Base-by-base conservation (phyloP, 352 stramenopile genomes). In the Phytophthora ramorum region DNA sequence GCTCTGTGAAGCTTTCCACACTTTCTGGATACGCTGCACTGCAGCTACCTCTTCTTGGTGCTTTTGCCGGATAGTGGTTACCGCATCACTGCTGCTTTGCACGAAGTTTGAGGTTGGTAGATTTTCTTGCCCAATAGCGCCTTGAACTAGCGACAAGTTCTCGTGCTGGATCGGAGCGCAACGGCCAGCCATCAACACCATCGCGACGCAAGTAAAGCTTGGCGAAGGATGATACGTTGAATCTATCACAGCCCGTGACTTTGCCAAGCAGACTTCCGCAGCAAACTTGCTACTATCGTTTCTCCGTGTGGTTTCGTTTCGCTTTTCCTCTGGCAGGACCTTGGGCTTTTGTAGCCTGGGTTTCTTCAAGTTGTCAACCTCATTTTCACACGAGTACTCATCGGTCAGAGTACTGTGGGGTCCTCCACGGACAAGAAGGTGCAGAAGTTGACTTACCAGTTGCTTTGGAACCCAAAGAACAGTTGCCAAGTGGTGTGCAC, bases 191-290 rank as follows among this genome's bases (percentile, higher is more conserved):
- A 80, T 67, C 22, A 87, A 46, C 38, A 76, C 54, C 73, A 85
- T 81, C 13, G 78, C 75, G 4, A 68, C 68, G 24, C 71, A 81
- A 5, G 73, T 63, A 45, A 87, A 87, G 52, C 68, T 87, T 0
- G 56, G 51, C 17, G 30, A 50, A 13, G 44, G 6, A 9, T 49
- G 47, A 40, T 57, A 20, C 5, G 16, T 17, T 37, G n/a, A n/a
- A 28, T 44, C 19, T n/a, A 16, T 13, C 3, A 22, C 13, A 41
- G 32, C 41, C 16, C 40, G 32, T 45, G 32, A 41, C 49, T 49
- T 64, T 13, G n/a, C 9, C 17, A 41, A 51, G 8, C 28, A 38
- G 2, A 63, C 28, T 2, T 34, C 17, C 47, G 40, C 22, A 32
- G 26, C 26, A 32, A 8, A 32, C 26, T 32, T 32, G 26, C 26